Evolutionary conservation across 1,139 yeast genomes (phyloP).

Genomic region (Zygotorulaspora mrakii): DNA sequence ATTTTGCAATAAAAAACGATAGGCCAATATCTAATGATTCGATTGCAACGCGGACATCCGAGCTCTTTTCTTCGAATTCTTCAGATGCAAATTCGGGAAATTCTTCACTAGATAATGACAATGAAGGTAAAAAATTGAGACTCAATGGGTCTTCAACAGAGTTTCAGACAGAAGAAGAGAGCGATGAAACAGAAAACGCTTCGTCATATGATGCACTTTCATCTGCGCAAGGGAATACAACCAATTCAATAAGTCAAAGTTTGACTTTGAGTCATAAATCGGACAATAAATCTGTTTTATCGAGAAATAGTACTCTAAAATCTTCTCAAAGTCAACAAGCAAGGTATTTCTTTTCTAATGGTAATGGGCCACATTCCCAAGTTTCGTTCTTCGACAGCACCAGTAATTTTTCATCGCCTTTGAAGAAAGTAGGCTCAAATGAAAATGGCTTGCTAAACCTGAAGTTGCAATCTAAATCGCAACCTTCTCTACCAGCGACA

Average conservation of each 20-base stretch:
- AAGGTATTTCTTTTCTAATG: constrained; percentile 19
- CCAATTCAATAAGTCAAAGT: constrained; percentile 1
- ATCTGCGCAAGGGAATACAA: constrained; percentile 1
- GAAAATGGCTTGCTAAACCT: constrained; percentile 1
- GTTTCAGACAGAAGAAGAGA: constrained; percentile 9
- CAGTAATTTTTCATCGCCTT: constrained; percentile 14
- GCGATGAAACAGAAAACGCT: constrained; percentile 6
- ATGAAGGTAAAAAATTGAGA: constrained; percentile 7
- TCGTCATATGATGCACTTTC: constrained; percentile 5
- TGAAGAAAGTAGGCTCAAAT: constrained; percentile 9
- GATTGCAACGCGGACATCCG: constrained; percentile 32
- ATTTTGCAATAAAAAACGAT: constrained; percentile 21
- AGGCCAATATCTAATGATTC: constrained; percentile 37
- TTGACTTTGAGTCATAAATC: neutral
- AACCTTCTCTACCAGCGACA: constrained; percentile 9
- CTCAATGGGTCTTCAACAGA: constrained; percentile 4
- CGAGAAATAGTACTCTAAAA: constrained; percentile 1
- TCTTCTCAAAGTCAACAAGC: constrained; percentile 13
- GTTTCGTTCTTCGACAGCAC: constrained; percentile 13
- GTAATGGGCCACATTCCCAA: constrained; percentile 19
- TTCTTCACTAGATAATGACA: constrained; percentile 21
- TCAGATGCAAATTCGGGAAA: constrained; percentile 24
- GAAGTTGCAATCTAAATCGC: constrained; percentile 4
- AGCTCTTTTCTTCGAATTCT: constrained; percentile 29
- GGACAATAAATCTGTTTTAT: neutral